Evolutionary conservation across 371 early-diverging fungal species (phyloP).

Genomic region (Nematocida sp.): DNA sequence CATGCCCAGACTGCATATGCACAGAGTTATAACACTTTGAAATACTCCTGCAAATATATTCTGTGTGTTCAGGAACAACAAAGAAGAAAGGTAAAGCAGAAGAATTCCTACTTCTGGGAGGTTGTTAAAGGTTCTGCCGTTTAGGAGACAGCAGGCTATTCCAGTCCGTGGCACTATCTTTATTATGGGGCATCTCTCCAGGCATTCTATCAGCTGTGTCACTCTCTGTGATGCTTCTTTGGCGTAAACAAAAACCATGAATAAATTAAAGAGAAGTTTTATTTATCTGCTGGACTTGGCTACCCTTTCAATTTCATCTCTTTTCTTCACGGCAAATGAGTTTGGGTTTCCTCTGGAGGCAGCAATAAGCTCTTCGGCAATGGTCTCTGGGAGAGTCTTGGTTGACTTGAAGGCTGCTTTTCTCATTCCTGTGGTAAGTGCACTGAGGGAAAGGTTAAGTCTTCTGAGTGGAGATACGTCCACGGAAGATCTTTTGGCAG

Average conservation of each 20-base stretch:
- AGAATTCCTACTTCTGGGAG: conserved; percentile 4
- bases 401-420: conserved; percentile 81
- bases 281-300: conserved; percentile 80
- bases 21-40: neutral
- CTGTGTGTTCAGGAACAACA: neutral
- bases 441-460: conserved; percentile 89
- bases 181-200: neutral
- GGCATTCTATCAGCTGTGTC: neutral
- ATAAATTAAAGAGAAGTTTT: conserved; percentile 23
- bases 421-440: conserved; percentile 87
- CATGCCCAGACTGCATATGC: neutral
- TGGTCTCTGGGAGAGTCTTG: conserved; percentile 98
- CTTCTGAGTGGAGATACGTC: conserved; percentile 98
- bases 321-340: conserved; percentile 75
- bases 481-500: conserved; percentile 98
- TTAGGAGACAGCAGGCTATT: conserved; percentile 13
- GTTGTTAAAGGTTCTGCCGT: conserved; percentile 4
- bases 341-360: conserved; percentile 69
- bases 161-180: conserved; percentile 1
- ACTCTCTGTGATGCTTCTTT: neutral
- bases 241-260: conserved; percentile 26
- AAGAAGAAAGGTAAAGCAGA: conserved; percentile 3
- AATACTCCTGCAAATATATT: neutral
- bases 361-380: conserved; percentile 99
- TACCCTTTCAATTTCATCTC: conserved; percentile 98